These are phyloP conservation scores for Pseudogymnoascus sp. DNA, from an alignment of 2,329 filamentous ascomycete genomes.

Conservation along the genomic window DNA sequence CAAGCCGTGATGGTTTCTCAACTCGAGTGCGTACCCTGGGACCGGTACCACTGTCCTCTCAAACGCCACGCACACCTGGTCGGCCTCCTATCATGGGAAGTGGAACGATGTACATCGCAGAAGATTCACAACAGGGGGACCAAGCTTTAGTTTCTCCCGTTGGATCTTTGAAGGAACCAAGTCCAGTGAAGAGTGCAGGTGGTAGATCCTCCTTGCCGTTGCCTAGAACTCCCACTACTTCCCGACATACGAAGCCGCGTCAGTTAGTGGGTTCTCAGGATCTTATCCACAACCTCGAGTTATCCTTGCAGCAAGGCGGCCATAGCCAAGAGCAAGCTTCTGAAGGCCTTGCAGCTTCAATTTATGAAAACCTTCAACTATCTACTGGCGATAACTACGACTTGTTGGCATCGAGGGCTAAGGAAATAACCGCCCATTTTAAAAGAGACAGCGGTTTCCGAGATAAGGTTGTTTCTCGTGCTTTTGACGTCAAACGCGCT, in stretches of 20 bases:
- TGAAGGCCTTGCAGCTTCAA: background rate
- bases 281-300: background rate
- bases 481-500: background rate
- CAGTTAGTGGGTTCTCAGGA: background rate
- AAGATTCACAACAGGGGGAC: background rate
- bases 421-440: background rate
- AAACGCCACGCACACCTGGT: background rate
- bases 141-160: background rate
- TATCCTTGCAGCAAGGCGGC: background rate
- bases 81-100: conserved; percentile 3
- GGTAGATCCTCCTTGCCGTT: background rate
- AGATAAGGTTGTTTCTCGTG: background rate
- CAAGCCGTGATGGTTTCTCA: background rate
- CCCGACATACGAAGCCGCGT: background rate
- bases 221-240: background rate
- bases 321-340: background rate
- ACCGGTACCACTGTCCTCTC: background rate
- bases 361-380: background rate
- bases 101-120: background rate
- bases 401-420: background rate
- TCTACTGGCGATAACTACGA: background rate
- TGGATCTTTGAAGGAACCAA: background rate
- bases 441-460: background rate
- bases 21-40: background rate
- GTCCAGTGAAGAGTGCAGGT: background rate